A percentile compares a stretch with the other conserved stretches of the same genome.
These are phyloP conservation scores for Tremellales sp. DNA, from an alignment of 1,284 basidiomycete species.

Conservation along the genomic window DNA sequence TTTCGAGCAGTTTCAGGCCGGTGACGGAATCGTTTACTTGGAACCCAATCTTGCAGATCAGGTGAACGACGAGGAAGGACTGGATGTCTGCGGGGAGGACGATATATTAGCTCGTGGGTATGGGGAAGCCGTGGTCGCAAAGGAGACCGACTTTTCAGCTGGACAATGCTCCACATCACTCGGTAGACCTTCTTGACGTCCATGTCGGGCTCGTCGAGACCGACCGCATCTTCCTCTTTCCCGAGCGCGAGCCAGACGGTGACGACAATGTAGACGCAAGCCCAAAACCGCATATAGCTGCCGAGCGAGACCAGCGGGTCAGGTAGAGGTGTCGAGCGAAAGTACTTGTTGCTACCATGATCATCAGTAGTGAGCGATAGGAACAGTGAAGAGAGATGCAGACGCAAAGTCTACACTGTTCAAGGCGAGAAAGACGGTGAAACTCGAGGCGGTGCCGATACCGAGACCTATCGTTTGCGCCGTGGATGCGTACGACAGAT, in stretches of 20 bases:
- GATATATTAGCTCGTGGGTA: background rate
- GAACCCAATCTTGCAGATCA: slow-evolving; percentile 93
- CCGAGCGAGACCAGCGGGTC: slow-evolving; percentile 76
- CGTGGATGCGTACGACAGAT: slow-evolving; percentile 93
- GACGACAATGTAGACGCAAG: slow-evolving; percentile 70
- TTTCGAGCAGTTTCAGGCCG: slow-evolving; percentile 92
- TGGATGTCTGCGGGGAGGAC: slow-evolving; percentile 71
- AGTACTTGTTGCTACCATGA: slow-evolving; percentile 62
- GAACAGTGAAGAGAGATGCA: background rate
- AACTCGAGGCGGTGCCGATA: slow-evolving; percentile 92
- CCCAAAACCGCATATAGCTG: slow-evolving; percentile 85
- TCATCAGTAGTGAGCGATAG: slow-evolving; percentile 5
- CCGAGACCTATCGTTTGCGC: slow-evolving; percentile 98
- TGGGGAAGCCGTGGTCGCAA: background rate
- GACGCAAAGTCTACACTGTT: slow-evolving; percentile 87
- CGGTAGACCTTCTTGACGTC: slow-evolving; percentile 86
- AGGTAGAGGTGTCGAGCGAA: slow-evolving; percentile 56
- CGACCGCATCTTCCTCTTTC: slow-evolving; percentile 83
- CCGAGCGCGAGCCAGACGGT: slow-evolving; percentile 85
- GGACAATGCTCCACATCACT: slow-evolving; percentile 91
- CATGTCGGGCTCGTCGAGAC: slow-evolving; percentile 73
- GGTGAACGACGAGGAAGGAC: slow-evolving; percentile 77
- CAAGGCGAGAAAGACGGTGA: slow-evolving; percentile 95
- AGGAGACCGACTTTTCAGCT: slow-evolving; percentile 69
- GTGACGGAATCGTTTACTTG: slow-evolving; percentile 92